Conservation (phyloP, 164 flowering plant genomes). For the Echeveria elegans region DNA sequence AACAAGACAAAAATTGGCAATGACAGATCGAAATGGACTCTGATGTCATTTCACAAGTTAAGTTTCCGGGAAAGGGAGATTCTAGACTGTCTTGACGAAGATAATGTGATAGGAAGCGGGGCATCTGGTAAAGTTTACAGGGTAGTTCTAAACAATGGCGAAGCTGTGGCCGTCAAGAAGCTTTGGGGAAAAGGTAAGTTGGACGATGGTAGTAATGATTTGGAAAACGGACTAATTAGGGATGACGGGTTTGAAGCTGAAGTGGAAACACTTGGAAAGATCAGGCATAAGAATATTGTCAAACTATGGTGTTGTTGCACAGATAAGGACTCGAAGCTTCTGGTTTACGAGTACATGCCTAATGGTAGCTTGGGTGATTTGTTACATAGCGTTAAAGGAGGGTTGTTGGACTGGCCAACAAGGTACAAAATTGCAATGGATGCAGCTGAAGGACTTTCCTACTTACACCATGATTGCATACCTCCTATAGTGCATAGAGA, state of each 20-base stretch:
- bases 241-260: constrained; percentile 58
- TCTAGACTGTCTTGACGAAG: constrained; percentile 55
- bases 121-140: constrained; percentile 69
- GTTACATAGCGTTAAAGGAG: constrained; percentile 54
- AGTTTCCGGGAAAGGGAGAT: constrained; percentile 59
- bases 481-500: constrained; percentile 76
- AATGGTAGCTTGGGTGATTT: constrained; percentile 77
- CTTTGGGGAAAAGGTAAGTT: constrained; percentile 41
- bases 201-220: constrained; percentile 29
- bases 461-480: constrained; percentile 66
- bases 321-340: constrained; percentile 48
- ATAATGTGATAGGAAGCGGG: constrained; percentile 60
- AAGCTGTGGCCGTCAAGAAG: constrained; percentile 65
- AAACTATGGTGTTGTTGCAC: constrained; percentile 69
- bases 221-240: constrained; percentile 32
- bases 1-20: constrained; percentile 26
- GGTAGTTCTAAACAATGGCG: constrained; percentile 51
- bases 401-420: constrained; percentile 59
- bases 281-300: constrained; percentile 71
- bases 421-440: constrained; percentile 51
- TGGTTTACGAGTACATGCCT: constrained; percentile 75
- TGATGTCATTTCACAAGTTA: constrained; percentile 65
- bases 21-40: constrained; percentile 60
- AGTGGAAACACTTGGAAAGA: constrained; percentile 62
- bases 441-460: constrained; percentile 74